Base-by-base conservation (phyloP, 202 grass and related monocot species). In the Musa balbisiana region DNA sequence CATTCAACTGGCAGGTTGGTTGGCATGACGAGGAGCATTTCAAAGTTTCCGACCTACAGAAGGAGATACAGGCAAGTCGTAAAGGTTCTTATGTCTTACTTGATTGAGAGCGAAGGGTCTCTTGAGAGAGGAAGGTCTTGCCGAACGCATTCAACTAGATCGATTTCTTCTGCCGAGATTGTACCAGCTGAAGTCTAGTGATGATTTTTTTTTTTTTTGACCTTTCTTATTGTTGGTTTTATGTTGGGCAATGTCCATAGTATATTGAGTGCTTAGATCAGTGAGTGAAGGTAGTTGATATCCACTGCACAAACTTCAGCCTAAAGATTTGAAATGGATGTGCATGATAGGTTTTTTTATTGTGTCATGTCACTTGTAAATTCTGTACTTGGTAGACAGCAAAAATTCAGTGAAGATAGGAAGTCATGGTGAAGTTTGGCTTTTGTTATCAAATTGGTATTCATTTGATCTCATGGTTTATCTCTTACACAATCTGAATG, bases 11-110 rank as follows among this genome's bases (percentile, higher is more conserved):
- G 49, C 86, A 92, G 92, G 87, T 74, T 96, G 79, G 87, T 90
- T 17, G 92, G 92, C 2, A 89, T 92, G 52, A 79, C 83, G 15
- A 88, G 90, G 85, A 90, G 82, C 75, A n/a, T 82, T 63, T 86
- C 89, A 0, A 96, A 96, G 79, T 88, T 96, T 52, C 92, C 90
- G 8, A 96, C 92, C n/a, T 85, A 90, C 83, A 88, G 89, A 65
- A 87, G 92, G 76, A 84, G 90, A 29, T 90, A 78, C 80, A 87
- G 87, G 56, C 83, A 92, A 25, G 85, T 96, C 2, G 80, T 89
- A 67, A 96, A 92, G 76, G 70, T 75, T 20, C 84, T 96, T 17
- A 33, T 92, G 51, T 62, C 69, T 9, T 89, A 89, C 78, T 85
- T 84, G 67, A 65, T 86, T 21, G 87, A 88, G 53, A 67, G 56